phyloP scores from a whole-genome alignment of 1,139 yeast genomes.

The Debaryomyces udenii region DNA sequence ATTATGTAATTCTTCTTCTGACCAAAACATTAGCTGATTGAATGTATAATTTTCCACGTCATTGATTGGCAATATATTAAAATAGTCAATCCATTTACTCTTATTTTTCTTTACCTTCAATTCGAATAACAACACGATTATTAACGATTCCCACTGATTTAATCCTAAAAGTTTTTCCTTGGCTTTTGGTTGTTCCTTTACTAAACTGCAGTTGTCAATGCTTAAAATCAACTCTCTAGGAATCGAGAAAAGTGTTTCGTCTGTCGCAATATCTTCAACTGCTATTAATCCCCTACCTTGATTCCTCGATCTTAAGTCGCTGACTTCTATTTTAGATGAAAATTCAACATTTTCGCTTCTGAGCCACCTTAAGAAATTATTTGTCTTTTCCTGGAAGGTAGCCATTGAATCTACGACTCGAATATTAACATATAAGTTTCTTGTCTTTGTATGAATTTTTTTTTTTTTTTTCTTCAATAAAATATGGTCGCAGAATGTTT shows the following conservation, averaged over 20 bases:
- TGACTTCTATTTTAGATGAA: constrained; percentile 58
- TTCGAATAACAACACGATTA: constrained; percentile 68
- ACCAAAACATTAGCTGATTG: constrained; percentile 83
- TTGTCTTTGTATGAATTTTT: background rate
- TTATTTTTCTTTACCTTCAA: constrained; percentile 36
- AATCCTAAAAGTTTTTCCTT: constrained; percentile 42
- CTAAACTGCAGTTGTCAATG: constrained; percentile 56
- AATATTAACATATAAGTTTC: background rate
- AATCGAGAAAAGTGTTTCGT: constrained; percentile 67
- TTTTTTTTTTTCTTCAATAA: background rate
- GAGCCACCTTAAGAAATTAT: constrained; percentile 58
- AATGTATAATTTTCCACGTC: constrained; percentile 41
- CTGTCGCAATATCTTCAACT: constrained; percentile 53
- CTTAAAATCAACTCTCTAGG: constrained; percentile 65
- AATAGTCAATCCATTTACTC: constrained; percentile 71
- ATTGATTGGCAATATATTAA: constrained; percentile 64
- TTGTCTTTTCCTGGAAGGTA: constrained; percentile 30
- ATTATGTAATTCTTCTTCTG: constrained; percentile 46
- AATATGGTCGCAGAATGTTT: background rate
- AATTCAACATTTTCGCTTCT: constrained; percentile 43
- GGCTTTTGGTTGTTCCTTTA: constrained; percentile 33
- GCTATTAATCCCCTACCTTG: constrained; percentile 88
- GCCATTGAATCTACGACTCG: constrained; percentile 3
- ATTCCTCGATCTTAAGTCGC: constrained; percentile 56
- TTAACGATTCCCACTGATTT: constrained; percentile 78